Evolutionary conservation across 768 basidiomycete genomes (phyloP).

Genomic region (Tricholoma matsutake): DNA sequence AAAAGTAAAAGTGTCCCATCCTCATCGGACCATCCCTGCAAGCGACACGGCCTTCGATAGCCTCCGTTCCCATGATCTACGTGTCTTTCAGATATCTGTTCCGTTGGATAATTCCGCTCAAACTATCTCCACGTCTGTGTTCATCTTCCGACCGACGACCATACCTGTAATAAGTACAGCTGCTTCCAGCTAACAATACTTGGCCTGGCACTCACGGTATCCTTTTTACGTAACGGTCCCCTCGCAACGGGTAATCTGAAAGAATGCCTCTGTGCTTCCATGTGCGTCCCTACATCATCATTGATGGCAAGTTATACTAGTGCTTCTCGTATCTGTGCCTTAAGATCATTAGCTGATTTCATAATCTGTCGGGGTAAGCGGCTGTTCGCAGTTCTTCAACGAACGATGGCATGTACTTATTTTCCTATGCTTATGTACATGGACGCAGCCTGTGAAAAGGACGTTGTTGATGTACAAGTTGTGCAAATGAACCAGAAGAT

Average conservation of each 20-base stretch:
- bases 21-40: conserved; percentile 39
- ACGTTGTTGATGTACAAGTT: neutral
- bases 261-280: conserved; percentile 14
- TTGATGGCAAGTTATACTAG: conserved; percentile 12
- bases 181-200: conserved; percentile 2
- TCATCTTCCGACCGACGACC: conserved; percentile 1
- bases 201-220: neutral
- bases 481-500: neutral
- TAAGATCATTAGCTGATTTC: conserved; percentile 1
- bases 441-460: neutral
- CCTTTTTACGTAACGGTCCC: conserved; percentile 21
- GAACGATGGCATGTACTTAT: neutral
- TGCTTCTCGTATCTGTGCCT: conserved; percentile 20
- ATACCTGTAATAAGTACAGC: neutral
- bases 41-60: conserved; percentile 36
- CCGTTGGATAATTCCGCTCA: neutral
- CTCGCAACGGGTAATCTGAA: conserved; percentile 18
- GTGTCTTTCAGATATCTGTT: conserved; percentile 2
- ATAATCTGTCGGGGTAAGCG: neutral
- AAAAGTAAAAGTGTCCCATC: conserved; percentile 16
- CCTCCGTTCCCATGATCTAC: conserved; percentile 27
- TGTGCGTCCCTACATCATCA: conserved; percentile 21
- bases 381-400: neutral
- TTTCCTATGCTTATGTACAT: neutral
- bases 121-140: neutral